Percentiles rank a stretch among this genome's conserved stretches.
phyloP scores from a whole-genome alignment of 108 stramenopile species.

The Schizochytrium sp. region DNA sequence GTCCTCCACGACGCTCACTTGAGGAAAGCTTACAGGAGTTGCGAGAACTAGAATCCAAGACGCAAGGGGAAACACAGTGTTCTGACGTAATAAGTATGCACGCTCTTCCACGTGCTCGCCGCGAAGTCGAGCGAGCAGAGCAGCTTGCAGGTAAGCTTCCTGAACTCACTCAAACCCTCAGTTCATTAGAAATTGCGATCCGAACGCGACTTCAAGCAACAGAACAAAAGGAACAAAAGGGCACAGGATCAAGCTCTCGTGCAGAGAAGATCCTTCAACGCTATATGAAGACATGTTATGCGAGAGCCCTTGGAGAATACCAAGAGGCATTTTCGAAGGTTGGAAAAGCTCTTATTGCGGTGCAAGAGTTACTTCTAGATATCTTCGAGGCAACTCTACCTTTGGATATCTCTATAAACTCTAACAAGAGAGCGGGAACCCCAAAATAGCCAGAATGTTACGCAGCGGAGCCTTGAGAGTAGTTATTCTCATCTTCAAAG shows the following conservation, averaged over 20 bases:
- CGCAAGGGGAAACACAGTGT: constrained; percentile 20
- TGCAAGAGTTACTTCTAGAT: neutral
- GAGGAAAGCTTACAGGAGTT: neutral
- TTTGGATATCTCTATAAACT: neutral
- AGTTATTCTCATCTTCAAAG: no score
- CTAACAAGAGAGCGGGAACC: no score
- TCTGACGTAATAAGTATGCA: constrained; percentile 12
- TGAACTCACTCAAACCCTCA: neutral
- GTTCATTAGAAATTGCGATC: neutral
- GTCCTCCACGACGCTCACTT: neutral
- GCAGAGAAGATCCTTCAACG: neutral
- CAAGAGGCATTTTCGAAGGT: neutral
- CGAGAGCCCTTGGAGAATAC: neutral
- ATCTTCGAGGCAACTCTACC: neutral
- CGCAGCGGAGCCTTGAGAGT: no score
- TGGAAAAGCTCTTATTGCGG: neutral
- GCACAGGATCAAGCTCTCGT: neutral
- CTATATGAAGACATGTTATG: neutral
- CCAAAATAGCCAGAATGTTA: no score
- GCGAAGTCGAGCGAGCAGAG: neutral
- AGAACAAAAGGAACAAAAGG: neutral
- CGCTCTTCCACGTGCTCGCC: neutral
- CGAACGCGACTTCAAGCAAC: neutral
- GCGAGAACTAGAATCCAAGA: neutral
- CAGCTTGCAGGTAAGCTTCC: neutral